A percentile compares a stretch with the other conserved stretches of the same genome.
Conservation (phyloP, 192 early-diverging fungal genomes). For the Chytriomyces sp. region DNA sequence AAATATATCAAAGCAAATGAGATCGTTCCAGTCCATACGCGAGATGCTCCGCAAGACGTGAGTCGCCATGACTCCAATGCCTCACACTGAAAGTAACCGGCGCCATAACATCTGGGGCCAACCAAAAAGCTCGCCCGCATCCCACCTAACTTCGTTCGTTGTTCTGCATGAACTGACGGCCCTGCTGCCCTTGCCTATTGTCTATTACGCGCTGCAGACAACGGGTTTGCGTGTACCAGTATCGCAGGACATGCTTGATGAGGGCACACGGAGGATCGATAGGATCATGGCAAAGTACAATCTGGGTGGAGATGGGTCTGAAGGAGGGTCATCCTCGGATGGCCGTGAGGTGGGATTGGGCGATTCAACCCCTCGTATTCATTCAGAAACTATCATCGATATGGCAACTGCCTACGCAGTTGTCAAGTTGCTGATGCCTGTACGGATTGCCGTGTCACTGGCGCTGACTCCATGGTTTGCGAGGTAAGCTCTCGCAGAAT, state of each 20-base stretch:
- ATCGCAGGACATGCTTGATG: constrained; percentile 66
- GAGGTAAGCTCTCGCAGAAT: constrained; percentile 28
- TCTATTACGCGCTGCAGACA: constrained; percentile 70
- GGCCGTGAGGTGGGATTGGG: neutral
- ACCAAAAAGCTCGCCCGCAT: constrained; percentile 36
- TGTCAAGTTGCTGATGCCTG: constrained; percentile 77
- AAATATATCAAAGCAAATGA: neutral
- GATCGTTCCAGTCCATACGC: neutral
- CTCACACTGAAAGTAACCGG: constrained; percentile 19
- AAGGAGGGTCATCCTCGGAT: neutral
- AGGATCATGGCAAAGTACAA: constrained; percentile 61
- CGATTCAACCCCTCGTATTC: constrained; percentile 40
- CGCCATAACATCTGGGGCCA: neutral
- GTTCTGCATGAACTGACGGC: constrained; percentile 91
- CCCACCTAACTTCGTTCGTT: constrained; percentile 68
- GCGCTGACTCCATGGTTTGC: constrained; percentile 60
- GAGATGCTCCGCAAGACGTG: neutral
- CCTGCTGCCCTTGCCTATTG: constrained; percentile 72
- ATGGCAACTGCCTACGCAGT: constrained; percentile 80
- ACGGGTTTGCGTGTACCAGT: constrained; percentile 67
- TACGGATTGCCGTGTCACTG: constrained; percentile 61
- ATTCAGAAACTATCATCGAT: constrained; percentile 57
- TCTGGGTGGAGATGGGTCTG: constrained; percentile 52
- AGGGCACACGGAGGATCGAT: constrained; percentile 46
- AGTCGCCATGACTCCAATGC: neutral